Evolutionary conservation across 106 monocot species (phyloP).

Genomic region (Allium cepa): DNA sequence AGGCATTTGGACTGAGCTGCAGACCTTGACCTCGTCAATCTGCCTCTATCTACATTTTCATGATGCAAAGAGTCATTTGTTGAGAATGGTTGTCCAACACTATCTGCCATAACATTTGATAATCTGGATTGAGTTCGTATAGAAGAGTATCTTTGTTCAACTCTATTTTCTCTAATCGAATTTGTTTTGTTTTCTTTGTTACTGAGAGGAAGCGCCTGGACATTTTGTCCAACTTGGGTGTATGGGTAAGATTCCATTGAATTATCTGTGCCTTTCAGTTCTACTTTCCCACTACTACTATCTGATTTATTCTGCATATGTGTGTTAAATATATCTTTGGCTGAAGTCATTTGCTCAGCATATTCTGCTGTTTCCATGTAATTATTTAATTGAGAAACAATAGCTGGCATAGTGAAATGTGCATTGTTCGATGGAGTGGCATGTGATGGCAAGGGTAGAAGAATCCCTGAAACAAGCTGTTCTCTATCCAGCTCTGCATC

Average conservation of each 20-base stretch:
- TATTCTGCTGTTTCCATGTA: conserved; percentile 1
- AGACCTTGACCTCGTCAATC: conserved; percentile 10
- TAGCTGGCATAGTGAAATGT: conserved; percentile 10
- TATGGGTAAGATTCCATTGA: conserved; percentile 7
- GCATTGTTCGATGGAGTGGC: conserved; percentile 21
- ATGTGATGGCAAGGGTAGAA: conserved; percentile 17
- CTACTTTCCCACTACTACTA: conserved; percentile 5
- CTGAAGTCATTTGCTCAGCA: conserved; percentile 1
- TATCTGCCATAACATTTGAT: conserved; percentile 7
- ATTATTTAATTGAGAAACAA: no score
- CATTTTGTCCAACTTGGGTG: conserved; percentile 16
- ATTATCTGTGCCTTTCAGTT: conserved; percentile 4
- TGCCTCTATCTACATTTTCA: conserved; percentile 1
- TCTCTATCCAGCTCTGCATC: conserved; percentile 36
- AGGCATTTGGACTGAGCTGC: not conserved
- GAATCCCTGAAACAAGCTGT: conserved; percentile 29
- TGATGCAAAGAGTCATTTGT: not conserved
- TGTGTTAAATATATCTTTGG: conserved; percentile 1
- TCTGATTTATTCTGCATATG: not conserved
- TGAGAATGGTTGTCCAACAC: conserved; percentile 1
- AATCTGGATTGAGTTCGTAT: conserved; percentile 18
- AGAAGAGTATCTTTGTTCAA: conserved; percentile 4
- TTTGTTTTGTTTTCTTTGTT: conserved; percentile 13
- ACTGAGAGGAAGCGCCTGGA: conserved; percentile 11
- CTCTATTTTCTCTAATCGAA: conserved; percentile 2